phyloP scores from a whole-genome alignment of 108 stramenopile genomes.

The Epipyxis sp. region DNA sequence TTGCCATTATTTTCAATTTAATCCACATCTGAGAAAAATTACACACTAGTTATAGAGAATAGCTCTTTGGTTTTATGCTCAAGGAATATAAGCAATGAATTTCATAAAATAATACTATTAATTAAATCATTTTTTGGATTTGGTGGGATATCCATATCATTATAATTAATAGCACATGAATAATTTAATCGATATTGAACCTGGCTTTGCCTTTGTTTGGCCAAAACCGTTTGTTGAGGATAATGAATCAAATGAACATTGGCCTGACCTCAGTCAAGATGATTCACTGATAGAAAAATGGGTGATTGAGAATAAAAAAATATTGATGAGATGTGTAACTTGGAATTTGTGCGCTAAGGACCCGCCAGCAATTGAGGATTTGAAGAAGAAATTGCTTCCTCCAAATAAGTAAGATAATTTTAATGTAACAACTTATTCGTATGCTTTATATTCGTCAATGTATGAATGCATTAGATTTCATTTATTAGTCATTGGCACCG shows the following conservation, averaged over 20 bases:
- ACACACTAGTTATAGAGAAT: not conserved
- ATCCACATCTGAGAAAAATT: not conserved
- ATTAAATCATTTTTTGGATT: not conserved
- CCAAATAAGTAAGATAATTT: not conserved
- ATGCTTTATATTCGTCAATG: not conserved
- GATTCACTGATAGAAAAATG: not conserved
- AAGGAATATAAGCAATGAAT: not conserved
- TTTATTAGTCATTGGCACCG: slow-evolving; percentile 52
- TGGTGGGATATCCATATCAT: too few relatives aligned
- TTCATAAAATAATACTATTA: not conserved
- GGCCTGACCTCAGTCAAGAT: not conserved
- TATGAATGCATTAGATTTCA: slow-evolving; percentile 33
- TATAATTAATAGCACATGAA: too few relatives aligned
- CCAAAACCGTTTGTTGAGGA: slow-evolving; percentile 7
- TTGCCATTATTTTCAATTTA: too few relatives aligned
- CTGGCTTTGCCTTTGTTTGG: not conserved
- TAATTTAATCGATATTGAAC: not conserved
- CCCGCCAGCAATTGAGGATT: not conserved
- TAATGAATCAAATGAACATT: not conserved
- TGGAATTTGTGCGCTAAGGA: slow-evolving; percentile 24
- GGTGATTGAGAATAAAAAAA: slow-evolving; percentile 9
- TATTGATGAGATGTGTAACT: slow-evolving; percentile 18
- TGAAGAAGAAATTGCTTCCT: not conserved
- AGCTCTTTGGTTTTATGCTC: not conserved
- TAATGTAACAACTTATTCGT: not conserved